Percentiles rank a stretch among this genome's conserved stretches.
phyloP scores from a whole-genome alignment of 1,139 yeast genomes.

The Arxiozyma telluris region DNA sequence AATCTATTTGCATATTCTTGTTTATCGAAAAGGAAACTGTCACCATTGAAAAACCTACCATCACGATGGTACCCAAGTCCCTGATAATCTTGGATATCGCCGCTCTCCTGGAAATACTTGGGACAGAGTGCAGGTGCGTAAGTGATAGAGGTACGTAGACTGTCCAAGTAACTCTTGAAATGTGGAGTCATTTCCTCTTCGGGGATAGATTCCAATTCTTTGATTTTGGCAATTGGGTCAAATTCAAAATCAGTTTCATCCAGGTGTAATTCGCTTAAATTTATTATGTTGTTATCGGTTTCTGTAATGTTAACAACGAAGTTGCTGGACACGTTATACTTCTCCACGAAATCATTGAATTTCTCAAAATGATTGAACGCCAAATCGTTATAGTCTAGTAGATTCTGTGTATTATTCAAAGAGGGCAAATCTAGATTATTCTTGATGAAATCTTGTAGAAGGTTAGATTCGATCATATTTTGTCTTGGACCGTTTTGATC shows the following conservation, averaged over 20 bases:
- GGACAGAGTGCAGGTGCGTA: slow-evolving; percentile 7
- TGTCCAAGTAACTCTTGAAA: slow-evolving; percentile 20
- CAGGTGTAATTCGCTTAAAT: slow-evolving; percentile 11
- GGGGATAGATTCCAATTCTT: slow-evolving; percentile 14
- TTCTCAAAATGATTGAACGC: slow-evolving; percentile 17
- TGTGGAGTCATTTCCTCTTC: slow-evolving; percentile 11
- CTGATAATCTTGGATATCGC: neutral
- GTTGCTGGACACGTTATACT: slow-evolving; percentile 6
- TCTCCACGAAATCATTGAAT: slow-evolving; percentile 14
- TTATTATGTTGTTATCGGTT: slow-evolving; percentile 1
- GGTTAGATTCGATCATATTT: slow-evolving; percentile 18
- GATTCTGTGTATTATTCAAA: neutral
- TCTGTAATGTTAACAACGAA: slow-evolving; percentile 8
- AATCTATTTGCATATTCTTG: slow-evolving; percentile 39
- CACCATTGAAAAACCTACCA: slow-evolving; percentile 60
- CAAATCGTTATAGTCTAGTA: slow-evolving; percentile 3
- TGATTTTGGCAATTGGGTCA: slow-evolving; percentile 19
- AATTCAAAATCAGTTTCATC: slow-evolving; percentile 21
- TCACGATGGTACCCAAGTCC: slow-evolving; percentile 52
- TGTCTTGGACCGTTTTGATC: slow-evolving; percentile 4
- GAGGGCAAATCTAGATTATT: neutral
- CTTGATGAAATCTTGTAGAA: slow-evolving; percentile 8
- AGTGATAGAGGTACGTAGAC: slow-evolving; percentile 18
- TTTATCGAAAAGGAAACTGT: slow-evolving; percentile 28
- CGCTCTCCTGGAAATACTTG: slow-evolving; percentile 4